phyloP scores from a whole-genome alignment of 2,329 filamentous ascomycete species.

The Cercospora sp. region DNA sequence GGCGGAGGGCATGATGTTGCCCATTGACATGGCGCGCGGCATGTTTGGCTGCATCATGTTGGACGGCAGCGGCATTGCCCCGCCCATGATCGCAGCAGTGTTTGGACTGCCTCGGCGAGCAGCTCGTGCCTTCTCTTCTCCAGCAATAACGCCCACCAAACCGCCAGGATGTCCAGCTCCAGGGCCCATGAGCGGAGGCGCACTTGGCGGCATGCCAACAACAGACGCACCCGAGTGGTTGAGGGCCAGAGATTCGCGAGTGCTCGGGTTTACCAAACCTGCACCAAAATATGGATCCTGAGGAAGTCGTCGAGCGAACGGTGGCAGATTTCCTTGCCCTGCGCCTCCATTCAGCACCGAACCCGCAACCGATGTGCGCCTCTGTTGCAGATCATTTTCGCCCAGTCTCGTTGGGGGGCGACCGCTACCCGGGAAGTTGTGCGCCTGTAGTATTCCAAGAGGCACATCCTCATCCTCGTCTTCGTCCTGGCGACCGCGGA shows the following conservation, averaged over 20 bases:
- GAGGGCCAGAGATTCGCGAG: slow-evolving; percentile 73
- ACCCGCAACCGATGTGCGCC: slow-evolving; percentile 49
- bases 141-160: slow-evolving; percentile 83
- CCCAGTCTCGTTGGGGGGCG: slow-evolving; percentile 69
- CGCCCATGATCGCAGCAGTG: slow-evolving; percentile 38
- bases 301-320: slow-evolving; percentile 79
- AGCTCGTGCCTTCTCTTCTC: slow-evolving; percentile 76
- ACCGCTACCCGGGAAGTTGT: slow-evolving; percentile 80
- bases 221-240: slow-evolving; percentile 43
- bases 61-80: slow-evolving; percentile 33
- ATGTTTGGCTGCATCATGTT: slow-evolving; percentile 36
- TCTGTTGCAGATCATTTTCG: slow-evolving; percentile 57
- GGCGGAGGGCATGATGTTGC: slow-evolving; percentile 32
- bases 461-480: slow-evolving; percentile 88
- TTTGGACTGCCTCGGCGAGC: slow-evolving; percentile 77
- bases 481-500: slow-evolving; percentile 45
- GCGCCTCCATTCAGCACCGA: slow-evolving; percentile 47
- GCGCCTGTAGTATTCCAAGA: slow-evolving; percentile 79
- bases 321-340: slow-evolving; percentile 62
- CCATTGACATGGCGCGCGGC: slow-evolving; percentile 40
- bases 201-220: slow-evolving; percentile 38
- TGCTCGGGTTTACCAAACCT: slow-evolving; percentile 68
- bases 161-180: slow-evolving; percentile 65
- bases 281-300: slow-evolving; percentile 83
- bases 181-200: slow-evolving; percentile 20